Evolutionary conservation across 306 rosid genomes (phyloP), one percentile per base, ranked within the genome.

Genomic region (Fragaria nilgerrensis): DNA sequence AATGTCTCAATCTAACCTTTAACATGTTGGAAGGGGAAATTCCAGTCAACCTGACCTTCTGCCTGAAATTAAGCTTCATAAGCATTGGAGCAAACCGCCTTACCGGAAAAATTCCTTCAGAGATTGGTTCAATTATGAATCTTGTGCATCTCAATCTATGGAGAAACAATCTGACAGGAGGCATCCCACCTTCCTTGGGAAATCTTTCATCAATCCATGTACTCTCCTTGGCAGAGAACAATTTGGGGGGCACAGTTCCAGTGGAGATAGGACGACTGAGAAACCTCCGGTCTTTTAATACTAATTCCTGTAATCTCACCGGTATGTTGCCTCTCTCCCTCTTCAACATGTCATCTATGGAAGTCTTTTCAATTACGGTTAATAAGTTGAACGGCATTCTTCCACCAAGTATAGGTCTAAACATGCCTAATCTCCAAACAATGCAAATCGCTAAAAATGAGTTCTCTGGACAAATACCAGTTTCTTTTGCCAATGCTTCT

Each of bases 321-420:
- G 79, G 89, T 79, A 74, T 34, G 49, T 27, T 81, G 58, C 87
- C 87, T 58, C 71, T 27, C n/a, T 75, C 80, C 52, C 72, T 85
- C 37, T 84, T 22, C 45, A 88, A 85, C 48, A 79, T 82, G 65
- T 88, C 91, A 61, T 79, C 77, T 75, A 72, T 88, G 32, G 7
- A 4, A 3, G 0, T 0, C 4, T 13, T 83, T 4, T 16, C 48
- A 49, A 5, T 14, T 17, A 0, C 25, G 1, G 0, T 0, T 39
- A 39, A 39, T 7, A 39, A 39, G 44, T 39, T 39, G 1, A 39
- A 39, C 2, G 44, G 44, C 44, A 39, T 7, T 39, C 9, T 39
- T 39, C 44, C 44, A 39, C 44, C 44, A 0, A 39, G 10, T 39
- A 39, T 39, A 39, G 44, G 10, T 1, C 44, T 39, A 39, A 39